A percentile compares a stretch with the other conserved stretches of the same genome.
phyloP scores from a whole-genome alignment of 257 asterid species.

The Solanum appendiculatum region DNA sequence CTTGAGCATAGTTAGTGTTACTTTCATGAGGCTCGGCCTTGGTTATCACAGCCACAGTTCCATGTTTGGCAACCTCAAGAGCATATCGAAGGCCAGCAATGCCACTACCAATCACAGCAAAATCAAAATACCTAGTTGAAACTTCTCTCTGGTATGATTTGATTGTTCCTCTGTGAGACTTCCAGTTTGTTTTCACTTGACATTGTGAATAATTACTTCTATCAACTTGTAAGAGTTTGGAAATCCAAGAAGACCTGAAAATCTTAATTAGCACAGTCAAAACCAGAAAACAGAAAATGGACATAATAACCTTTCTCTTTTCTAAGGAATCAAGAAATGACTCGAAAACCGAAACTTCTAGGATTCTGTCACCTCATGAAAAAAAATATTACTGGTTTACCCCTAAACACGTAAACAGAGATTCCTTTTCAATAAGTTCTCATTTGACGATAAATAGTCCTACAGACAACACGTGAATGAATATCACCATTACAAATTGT shows the following conservation, averaged over 20 bases:
- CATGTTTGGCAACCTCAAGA: slow-evolving; percentile 87
- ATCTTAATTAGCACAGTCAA: neutral
- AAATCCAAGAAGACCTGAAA: slow-evolving; percentile 61
- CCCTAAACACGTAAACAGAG: neutral
- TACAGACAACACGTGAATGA: neutral
- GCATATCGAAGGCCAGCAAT: slow-evolving; percentile 99
- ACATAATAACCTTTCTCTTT: neutral
- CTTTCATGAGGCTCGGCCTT: slow-evolving; percentile 98
- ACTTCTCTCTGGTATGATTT: slow-evolving; percentile 49
- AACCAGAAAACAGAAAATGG: neutral
- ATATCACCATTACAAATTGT: neutral
- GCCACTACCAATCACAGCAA: slow-evolving; percentile 93
- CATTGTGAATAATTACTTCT: slow-evolving; percentile 10
- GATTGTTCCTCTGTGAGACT: slow-evolving; percentile 25
- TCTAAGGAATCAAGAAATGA: neutral
- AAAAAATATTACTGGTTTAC: neutral
- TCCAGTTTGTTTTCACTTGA: slow-evolving; percentile 22
- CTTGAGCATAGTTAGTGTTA: slow-evolving; percentile 98
- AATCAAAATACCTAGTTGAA: slow-evolving; percentile 64
- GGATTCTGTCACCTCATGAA: neutral
- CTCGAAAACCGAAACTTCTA: neutral
- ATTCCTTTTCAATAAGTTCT: neutral
- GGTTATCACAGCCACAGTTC: slow-evolving; percentile 88
- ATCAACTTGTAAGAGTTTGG: slow-evolving; percentile 28
- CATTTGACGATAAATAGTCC: neutral